phyloP scores from a whole-genome alignment of 345 rosid genomes.

The Rhizophora apiculata region DNA sequence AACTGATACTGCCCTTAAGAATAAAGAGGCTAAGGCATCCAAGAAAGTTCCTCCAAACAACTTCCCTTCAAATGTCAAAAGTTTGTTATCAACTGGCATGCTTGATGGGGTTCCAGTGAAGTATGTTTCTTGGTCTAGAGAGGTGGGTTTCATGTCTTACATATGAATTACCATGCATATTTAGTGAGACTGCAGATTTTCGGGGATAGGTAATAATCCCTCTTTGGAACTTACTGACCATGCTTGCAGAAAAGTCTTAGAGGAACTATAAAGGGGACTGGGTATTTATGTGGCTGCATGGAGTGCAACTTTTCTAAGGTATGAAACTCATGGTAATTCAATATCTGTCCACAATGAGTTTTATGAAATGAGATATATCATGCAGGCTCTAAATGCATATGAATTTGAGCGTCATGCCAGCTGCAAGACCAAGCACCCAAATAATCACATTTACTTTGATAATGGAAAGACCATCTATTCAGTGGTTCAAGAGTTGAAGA shows the following conservation, averaged over 20 bases:
- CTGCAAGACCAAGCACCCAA: slow-evolving; percentile 74
- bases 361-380: slow-evolving; percentile 8
- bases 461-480: slow-evolving; percentile 66
- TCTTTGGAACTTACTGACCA: background rate
- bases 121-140: slow-evolving; percentile 33
- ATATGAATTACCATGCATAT: background rate
- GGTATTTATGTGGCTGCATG: slow-evolving; percentile 54
- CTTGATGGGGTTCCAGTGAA: slow-evolving; percentile 29
- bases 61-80: slow-evolving; percentile 29
- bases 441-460: slow-evolving; percentile 65
- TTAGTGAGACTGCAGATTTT: background rate
- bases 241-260: slow-evolving; percentile 44
- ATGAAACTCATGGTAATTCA: slow-evolving; percentile 6
- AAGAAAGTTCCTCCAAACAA: slow-evolving; percentile 19
- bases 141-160: slow-evolving; percentile 16
- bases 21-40: slow-evolving; percentile 10
- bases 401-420: slow-evolving; percentile 67
- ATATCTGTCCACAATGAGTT: background rate
- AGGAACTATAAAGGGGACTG: slow-evolving; percentile 50
- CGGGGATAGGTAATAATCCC: background rate
- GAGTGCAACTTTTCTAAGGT: slow-evolving; percentile 55
- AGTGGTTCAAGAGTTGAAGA: slow-evolving; percentile 65
- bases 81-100: slow-evolving; percentile 28
- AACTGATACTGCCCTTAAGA: slow-evolving; percentile 9
- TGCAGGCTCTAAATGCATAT: slow-evolving; percentile 58